Base-by-base conservation (phyloP, 106 monocot genomes). In the Dendrobium catenatum region DNA sequence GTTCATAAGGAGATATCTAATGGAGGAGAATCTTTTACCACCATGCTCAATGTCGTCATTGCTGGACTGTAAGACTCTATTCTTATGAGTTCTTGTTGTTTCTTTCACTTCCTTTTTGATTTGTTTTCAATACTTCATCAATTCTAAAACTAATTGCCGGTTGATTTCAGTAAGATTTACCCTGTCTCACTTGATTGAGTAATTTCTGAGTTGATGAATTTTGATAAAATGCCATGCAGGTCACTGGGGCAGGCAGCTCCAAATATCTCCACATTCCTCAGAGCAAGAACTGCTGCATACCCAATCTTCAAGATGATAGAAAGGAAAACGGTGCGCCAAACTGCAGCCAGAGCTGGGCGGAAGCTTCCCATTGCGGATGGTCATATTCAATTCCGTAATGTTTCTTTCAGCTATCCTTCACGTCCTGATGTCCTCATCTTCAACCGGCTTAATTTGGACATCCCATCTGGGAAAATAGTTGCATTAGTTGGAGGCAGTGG, bases 21-120 rank as follows among this genome's bases (percentile, higher is more conserved):
- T 76, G 99, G 99, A 0, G 99, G 99, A 48, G 93, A 95, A 48
- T 93, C 95, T 10, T 99, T 99, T 85, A 99, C 99, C 31, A 99
- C 99, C 16, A 99, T 99, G 93, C 95, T 99, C 75, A 99, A 99
- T 83, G 99, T 99, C 27, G 95, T 99, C 85, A 93, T 99, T 70
- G 55, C 95, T 16, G 99, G 99, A 67, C 83, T 99, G 99, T 99
- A 83, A 93, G 95, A 77, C 40, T 42, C 27, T 11, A 27, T 0
- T 13, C 16, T 75, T 31, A 42, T 20, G 4, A 29, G 43, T 48
- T 41, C 16, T 70, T 16, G 70, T 33, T 37, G 1, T 8, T 64
- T 4, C 64, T 64, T 6, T 15, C 19, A 19, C 15, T 55, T 13
- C 17, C 55, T 19, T 55, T 19, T 10, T 55, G 0, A 11, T 16